These are phyloP conservation scores for Arbutus unedo DNA, from an alignment of 148 eudicot species.

Conservation along the genomic window DNA sequence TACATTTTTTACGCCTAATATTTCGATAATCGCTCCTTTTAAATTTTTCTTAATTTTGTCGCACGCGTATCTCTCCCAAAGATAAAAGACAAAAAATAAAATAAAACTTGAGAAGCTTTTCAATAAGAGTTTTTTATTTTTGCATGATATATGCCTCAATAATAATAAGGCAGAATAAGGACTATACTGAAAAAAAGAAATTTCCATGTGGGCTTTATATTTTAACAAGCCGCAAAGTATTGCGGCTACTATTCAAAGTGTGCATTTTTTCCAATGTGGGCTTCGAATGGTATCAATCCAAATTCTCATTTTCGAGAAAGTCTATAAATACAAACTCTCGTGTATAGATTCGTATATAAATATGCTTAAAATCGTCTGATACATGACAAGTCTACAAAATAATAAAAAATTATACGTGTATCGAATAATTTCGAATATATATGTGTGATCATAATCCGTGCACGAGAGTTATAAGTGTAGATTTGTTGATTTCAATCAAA, in stretches of 20 bases:
- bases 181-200: not conserved
- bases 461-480: too few relatives aligned
- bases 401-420: too few relatives aligned
- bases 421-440: too few relatives aligned
- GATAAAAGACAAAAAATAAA: not conserved
- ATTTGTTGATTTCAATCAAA: too few relatives aligned
- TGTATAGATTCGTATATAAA: too few relatives aligned
- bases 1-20: not conserved
- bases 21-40: not conserved
- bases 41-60: not conserved
- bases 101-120: not conserved
- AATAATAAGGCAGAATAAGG: not conserved
- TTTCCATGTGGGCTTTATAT: too few relatives aligned
- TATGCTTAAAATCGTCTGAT: too few relatives aligned
- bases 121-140: not conserved
- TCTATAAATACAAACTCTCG: too few relatives aligned
- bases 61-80: not conserved
- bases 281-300: not conserved
- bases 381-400: too few relatives aligned
- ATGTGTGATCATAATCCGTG: too few relatives aligned
- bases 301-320: not conserved
- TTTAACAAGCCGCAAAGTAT: not conserved
- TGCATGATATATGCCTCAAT: not conserved
- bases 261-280: not conserved
- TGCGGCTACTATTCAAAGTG: not conserved